Conservation (phyloP, 768 basidiomycete genomes). For the Mycena maculata region DNA sequence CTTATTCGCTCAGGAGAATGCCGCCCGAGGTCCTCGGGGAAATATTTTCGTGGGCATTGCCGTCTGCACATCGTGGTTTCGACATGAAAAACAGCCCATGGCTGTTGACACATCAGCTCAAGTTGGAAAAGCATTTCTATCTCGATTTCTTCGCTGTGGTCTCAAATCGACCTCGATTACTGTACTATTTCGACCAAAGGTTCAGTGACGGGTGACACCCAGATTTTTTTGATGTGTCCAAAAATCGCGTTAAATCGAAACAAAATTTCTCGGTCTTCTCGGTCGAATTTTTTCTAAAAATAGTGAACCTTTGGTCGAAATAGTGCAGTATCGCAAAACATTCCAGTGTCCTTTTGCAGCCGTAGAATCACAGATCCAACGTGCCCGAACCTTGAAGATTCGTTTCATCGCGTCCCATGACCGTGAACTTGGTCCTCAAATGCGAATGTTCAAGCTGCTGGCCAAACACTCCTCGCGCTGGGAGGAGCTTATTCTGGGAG, state of each 20-base stretch:
- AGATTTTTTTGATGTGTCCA: too few relatives aligned
- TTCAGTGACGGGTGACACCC: too few relatives aligned
- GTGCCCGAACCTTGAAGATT: not conserved
- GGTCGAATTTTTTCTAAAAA: too few relatives aligned
- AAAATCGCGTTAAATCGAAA: too few relatives aligned
- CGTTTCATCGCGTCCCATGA: not conserved
- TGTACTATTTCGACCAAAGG: too few relatives aligned
- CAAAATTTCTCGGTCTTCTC: too few relatives aligned
- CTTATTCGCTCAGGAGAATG: slow-evolving; percentile 3
- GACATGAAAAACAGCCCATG: slow-evolving; percentile 3
- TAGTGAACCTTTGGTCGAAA: too few relatives aligned
- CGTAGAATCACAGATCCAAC: not conserved
- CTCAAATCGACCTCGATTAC: not conserved
- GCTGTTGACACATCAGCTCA: not conserved
- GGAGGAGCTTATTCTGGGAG: too few relatives aligned
- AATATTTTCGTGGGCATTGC: slow-evolving; percentile 15
- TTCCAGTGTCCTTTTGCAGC: not conserved
- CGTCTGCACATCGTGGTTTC: not conserved
- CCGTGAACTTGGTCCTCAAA: too few relatives aligned
- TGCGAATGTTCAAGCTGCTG: too few relatives aligned
- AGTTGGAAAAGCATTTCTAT: slow-evolving; percentile 9
- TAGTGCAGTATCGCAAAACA: not conserved
- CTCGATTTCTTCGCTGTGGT: slow-evolving; percentile 5
- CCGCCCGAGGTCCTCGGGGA: slow-evolving; percentile 13
- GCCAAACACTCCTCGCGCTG: too few relatives aligned